Evolutionary conservation across 441 rosid species (phyloP), one percentile per base, ranked within the genome.

Genomic region (Arabidopsis lyrata): DNA sequence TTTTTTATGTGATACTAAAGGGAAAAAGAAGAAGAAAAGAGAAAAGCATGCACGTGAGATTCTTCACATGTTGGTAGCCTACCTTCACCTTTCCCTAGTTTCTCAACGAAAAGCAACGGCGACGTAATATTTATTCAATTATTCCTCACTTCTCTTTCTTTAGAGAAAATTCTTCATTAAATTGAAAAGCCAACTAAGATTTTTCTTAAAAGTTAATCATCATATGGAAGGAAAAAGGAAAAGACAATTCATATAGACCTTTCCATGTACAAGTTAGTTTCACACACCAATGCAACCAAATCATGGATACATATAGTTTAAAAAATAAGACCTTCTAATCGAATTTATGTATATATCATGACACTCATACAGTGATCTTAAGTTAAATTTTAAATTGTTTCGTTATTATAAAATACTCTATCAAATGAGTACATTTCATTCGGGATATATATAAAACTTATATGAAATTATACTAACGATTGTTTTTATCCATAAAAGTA

Each of bases 61-160:
- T 54, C 53, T 68, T 62, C 60, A 48, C 66, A 69, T 69, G 64
- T 76, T 76, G 79, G 71, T 76, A 35, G 79, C 79, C 79, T 69
- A 76, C 24, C 63, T 76, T 69, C 65, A 76, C 75, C 70, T 68
- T 69, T 63, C 58, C 57, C 10, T 3, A 54, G 45, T 62, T 54
- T 62, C 70, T 52, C 12, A 45, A 36, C 20, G 32, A 54, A 68
- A 61, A 24, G 69, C 74, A 69, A 68, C 70, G 64, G 69, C 56
- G 44, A 66, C 50, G 45, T 62, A 15, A 16, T 65, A 49, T 29
- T 2, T 29, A 22, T 22, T 22, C 27, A 22, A 22, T 29, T 50
- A 61, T 61, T 54, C 16, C n/a, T 44, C 34, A 16, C 3, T 59
- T 58, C 11, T 52, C n/a, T 31, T 34, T 16, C 59, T 61, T 62